Base-by-base conservation (phyloP, 306 rosid species). In the Citrullus amarus region DNA sequence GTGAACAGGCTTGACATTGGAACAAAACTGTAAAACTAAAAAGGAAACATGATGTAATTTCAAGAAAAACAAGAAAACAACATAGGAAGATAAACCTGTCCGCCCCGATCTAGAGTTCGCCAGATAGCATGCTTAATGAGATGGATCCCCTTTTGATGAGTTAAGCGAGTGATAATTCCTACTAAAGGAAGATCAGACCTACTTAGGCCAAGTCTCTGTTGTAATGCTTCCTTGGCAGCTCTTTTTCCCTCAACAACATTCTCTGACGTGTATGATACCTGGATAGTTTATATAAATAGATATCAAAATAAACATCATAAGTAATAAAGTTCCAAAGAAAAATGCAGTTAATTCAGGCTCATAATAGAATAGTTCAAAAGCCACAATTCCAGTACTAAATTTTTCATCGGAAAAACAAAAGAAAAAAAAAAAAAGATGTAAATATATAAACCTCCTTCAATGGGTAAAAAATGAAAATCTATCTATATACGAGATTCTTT, bases 81-180 rank as follows among this genome's bases (percentile, higher is more conserved):
- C 73, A 71, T n/a, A 59, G 60, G 38, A 79, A 63, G 60, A 46
- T 39, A 14, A 72, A 96, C 99, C 99, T 96, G 98, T 82, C 98
- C 99, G 70, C 85, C 88, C 46, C 96, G 91, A 56, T 91, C 98
- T 78, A 96, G 83, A 83, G 93, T 86, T 63, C 79, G 91, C 90
- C 81, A 50, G 58, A 96, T 88, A 78, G 98, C 96, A 81, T 92
- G 98, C 83, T 90, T 92, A 86, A 96, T 96, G 81, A 96, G 99
- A 87, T 96, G 96, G 78, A 92, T 96, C 87, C 99, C 99, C 89
- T 96, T 96, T 81, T 96, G 99, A 69, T 91, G 93, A 81, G 99
- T 96, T 85, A 96, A 79, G 79, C 99, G 93, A 77, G 92, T 79
- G 80, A 96, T 90, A 69, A 96, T 80, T 79, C 99, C 98, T 9